Base-by-base conservation (phyloP, 2,329 filamentous ascomycete genomes). In the Monosporascus sp. region DNA sequence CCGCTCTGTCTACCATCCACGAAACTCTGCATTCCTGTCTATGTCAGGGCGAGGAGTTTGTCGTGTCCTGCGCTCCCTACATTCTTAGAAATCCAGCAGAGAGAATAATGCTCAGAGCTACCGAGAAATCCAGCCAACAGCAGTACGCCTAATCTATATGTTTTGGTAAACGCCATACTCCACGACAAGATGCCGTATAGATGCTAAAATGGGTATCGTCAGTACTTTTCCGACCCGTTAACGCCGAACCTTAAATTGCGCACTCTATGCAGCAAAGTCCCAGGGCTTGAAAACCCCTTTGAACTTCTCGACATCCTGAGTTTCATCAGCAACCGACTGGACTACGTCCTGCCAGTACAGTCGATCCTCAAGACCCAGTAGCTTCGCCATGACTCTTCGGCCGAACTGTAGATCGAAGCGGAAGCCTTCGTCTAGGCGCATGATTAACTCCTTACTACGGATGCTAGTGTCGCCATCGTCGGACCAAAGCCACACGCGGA, bases 361-460 rank as follows among this genome's bases (percentile, higher is more conserved):
- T n/a, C 94, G 79, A 45, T 83, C 75, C 69, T 97, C 90, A 46
- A 97, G 73, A 3, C 85, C 83, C 49, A 99, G 76, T 50, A 99
- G 75, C 72, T 96, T 97, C 1, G 91, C 93, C 69, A 97, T 76
- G 4, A 97, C 94, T 45, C 85, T 84, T 41, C 95, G 81, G 4
- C 90, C 91, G 65, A 96, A 97, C 67, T 97, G 93, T 46, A 97
- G 73, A 66, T 96, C 91, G 68, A 99, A 97, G 16, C 87, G 83
- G 58, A 88, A 82, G 19, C 83, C 84, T 26, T 84, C 75, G 55
- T 86, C 82, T 8, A 97, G 79, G 7, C 84, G 84, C 74, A 97
- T 82, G 51, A 92, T 79, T 54, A 97, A 76, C 53, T 84, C 85
- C 60, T 85, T 86, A 57, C 88, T 84, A 66, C 83, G 78, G 59